phyloP scores from a whole-genome alignment of 2,329 filamentous ascomycete genomes.

The Calonectria hongkongensis region DNA sequence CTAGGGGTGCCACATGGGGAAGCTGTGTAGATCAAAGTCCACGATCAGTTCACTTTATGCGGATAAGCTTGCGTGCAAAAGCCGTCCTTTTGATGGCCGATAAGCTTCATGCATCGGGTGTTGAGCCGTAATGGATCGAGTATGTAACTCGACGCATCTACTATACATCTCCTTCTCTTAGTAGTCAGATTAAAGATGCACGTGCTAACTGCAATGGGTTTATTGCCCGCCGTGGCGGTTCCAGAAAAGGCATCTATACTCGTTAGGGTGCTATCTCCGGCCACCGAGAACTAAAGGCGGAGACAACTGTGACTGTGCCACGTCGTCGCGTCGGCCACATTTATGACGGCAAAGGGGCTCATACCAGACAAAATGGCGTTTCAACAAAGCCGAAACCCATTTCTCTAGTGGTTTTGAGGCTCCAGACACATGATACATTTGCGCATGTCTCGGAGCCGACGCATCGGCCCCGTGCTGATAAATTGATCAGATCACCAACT shows the following conservation, averaged over 20 bases:
- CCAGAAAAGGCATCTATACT: background rate
- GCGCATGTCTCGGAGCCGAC: constrained; percentile 5
- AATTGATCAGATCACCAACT: background rate
- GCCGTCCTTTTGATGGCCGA: constrained; percentile 4
- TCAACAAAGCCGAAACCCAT: background rate
- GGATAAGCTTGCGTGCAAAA: background rate
- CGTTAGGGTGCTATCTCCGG: background rate
- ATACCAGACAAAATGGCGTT: background rate
- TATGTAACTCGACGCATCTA: constrained; percentile 2
- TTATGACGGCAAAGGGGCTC: background rate
- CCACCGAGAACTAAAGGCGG: background rate
- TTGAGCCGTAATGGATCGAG: constrained; percentile 1
- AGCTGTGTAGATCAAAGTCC: background rate
- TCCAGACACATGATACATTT: background rate
- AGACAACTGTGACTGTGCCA: background rate
- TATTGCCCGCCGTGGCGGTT: background rate
- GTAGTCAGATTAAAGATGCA: background rate
- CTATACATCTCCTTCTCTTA: background rate
- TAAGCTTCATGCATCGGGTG: constrained; percentile 2
- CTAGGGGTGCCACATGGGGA: background rate
- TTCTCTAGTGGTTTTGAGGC: background rate
- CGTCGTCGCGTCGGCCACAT: background rate
- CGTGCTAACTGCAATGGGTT: background rate
- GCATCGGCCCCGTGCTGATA: background rate
- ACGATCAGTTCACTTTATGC: background rate